Conservation (phyloP, 257 asterid species). For the Nicotiana undulata region DNA sequence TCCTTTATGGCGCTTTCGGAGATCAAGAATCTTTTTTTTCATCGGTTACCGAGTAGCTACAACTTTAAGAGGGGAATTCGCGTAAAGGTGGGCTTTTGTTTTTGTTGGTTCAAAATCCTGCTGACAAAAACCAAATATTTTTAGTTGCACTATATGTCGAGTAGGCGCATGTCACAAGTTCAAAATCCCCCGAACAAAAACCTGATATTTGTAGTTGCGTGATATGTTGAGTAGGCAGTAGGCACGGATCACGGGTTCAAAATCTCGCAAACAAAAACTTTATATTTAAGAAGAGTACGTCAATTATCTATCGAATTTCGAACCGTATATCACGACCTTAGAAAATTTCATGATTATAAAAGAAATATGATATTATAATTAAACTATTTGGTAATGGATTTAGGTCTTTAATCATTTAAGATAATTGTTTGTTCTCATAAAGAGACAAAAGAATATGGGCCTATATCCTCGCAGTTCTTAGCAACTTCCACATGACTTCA, state of each 20-base stretch:
- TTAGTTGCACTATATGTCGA: no score
- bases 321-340: neutral
- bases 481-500: conserved; percentile 3
- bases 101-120: no score
- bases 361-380: neutral
- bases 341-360: neutral
- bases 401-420: neutral
- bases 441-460: neutral
- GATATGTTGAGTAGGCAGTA: no score
- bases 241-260: neutral
- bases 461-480: neutral
- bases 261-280: neutral
- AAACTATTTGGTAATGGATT: neutral
- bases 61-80: no score
- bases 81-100: no score
- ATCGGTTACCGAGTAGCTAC: no score
- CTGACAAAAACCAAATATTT: no score
- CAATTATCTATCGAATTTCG: neutral
- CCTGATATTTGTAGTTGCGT: no score
- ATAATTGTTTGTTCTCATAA: neutral
- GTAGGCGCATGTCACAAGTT: no score
- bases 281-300: rapidly evolving
- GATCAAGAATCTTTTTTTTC: no score
- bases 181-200: no score
- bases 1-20: no score